phyloP scores from a whole-genome alignment of 2,329 filamentous ascomycete genomes.

The Venturia effusa region DNA sequence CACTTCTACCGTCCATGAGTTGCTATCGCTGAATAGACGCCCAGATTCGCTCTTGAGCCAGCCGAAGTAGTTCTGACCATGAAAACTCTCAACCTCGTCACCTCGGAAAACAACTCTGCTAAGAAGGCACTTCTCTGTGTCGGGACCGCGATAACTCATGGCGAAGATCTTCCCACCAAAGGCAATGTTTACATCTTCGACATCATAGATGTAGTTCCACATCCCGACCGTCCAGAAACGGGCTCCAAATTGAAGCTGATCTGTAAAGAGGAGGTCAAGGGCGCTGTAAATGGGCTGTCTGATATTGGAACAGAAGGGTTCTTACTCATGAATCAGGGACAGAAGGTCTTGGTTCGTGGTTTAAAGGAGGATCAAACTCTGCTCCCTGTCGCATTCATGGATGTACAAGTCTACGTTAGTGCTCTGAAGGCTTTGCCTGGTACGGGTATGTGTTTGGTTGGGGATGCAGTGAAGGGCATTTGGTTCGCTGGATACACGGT shows the following conservation, averaged over 20 bases:
- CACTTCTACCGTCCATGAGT: neutral
- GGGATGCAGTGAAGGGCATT: conserved; percentile 83
- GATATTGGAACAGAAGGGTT: conserved; percentile 80
- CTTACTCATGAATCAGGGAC: conserved; percentile 81
- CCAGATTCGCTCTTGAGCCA: conserved; percentile 34
- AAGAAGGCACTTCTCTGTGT: conserved; percentile 72
- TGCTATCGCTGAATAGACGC: neutral
- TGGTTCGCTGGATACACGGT: conserved; percentile 92
- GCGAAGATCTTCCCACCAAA: conserved; percentile 79
- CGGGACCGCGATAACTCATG: conserved; percentile 74
- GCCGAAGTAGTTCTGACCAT: conserved; percentile 73
- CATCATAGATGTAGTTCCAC: conserved; percentile 80
- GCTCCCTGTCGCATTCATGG: conserved; percentile 90
- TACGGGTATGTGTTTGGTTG: conserved; percentile 77
- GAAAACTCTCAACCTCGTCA: conserved; percentile 72
- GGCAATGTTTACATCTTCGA: conserved; percentile 87
- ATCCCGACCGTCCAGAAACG: conserved; percentile 75
- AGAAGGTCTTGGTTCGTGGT: conserved; percentile 94
- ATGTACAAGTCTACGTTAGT: conserved; percentile 89
- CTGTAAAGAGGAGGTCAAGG: conserved; percentile 82
- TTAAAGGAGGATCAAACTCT: conserved; percentile 91
- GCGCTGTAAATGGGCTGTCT: conserved; percentile 77
- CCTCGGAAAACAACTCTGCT: conserved; percentile 85
- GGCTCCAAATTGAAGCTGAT: conserved; percentile 77
- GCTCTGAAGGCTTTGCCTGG: conserved; percentile 73